Evolutionary conservation across 108 stramenopile species (phyloP).

Genomic region (Skeletonema marinoi): DNA sequence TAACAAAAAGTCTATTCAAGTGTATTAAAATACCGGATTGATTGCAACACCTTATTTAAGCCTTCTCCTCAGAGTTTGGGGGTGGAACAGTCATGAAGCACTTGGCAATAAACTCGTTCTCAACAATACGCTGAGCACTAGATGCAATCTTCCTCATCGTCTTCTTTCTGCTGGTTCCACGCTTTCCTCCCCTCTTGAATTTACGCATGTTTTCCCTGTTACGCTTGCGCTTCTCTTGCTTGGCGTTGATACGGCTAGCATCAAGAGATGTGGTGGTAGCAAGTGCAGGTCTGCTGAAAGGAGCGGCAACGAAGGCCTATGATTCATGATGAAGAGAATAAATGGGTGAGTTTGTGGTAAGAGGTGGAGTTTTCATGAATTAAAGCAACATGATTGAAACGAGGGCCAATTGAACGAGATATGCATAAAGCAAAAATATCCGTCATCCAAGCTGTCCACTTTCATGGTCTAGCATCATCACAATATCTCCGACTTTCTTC

Average conservation of each 20-base stretch:
- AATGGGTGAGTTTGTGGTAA: not conserved
- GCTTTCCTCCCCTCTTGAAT: constrained; percentile 73
- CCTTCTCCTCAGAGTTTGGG: constrained; percentile 60
- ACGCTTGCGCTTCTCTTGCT: constrained; percentile 89
- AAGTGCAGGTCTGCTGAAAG: constrained; percentile 16
- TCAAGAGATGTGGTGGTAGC: constrained; percentile 58
- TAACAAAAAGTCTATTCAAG: constrained; percentile 9
- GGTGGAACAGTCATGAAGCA: constrained; percentile 79
- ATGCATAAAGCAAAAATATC: not conserved
- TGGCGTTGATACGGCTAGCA: constrained; percentile 83
- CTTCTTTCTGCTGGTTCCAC: constrained; percentile 84
- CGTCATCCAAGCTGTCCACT: not conserved
- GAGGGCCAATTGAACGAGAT: not conserved
- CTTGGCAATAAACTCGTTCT: constrained; percentile 89
- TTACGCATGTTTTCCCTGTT: constrained; percentile 94
- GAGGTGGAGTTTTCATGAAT: not conserved
- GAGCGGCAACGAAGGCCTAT: constrained; percentile 41
- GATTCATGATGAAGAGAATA: not conserved
- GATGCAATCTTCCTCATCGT: constrained; percentile 78
- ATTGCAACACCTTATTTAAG: constrained; percentile 8
- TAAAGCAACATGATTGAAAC: not conserved
- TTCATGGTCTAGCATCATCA: not conserved
- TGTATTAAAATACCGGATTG: not conserved
- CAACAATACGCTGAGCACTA: constrained; percentile 70
- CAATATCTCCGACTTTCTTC: not conserved